Base-by-base conservation (phyloP, 2,329 filamentous ascomycete species). In the Paraconiothyrium brasiliense region DNA sequence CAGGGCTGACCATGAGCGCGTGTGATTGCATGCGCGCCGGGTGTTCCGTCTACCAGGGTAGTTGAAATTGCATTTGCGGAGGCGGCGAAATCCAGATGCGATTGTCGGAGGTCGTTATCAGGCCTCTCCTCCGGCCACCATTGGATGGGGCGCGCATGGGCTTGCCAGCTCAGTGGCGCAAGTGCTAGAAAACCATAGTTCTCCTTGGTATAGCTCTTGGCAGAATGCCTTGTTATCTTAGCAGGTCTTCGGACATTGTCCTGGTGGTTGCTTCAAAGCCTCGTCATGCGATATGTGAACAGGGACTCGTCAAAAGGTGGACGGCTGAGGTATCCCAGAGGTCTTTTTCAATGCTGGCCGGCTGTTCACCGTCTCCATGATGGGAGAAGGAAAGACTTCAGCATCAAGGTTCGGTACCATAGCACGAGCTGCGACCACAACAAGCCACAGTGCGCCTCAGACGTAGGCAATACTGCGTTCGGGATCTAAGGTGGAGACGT, bases 21-120 rank as follows among this genome's bases (percentile, higher is more conserved):
- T 20, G 20, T 20, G 20, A 20, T 20, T 47, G 41, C 54, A 47
- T 39, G 43, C 37, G 20, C 43, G 10, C 14, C 14, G 41, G 30
- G 54, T n/a, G 54, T 47, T 47, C 54, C 43, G 46, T 35, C 4
- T 48, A 47, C 54, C 41, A 22, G 54, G 54, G 43, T 37, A 10
- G 8, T 22, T n/a, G 54, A 56, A 39, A 56, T 56, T 56, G 32
- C 32, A 56, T 47, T 56, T 56, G 54, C 43, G 54, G 54, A 56
- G 52, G 43, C 54, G 54, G 43, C 54, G 43, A 56, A 39, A 48
- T 20, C 43, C 43, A 34, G 4, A 54, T 54, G 16, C 27, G 51
- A 13, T 43, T 20, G 20, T 44, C 37, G 34, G 51, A 54, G 37
- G 34, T 41, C 34, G 32, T 22, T 24, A 52, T 52, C 34, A 41